These are phyloP conservation scores for Phlebiopsis flavidoalba DNA, from an alignment of 768 basidiomycete genomes.

Conservation along the genomic window DNA sequence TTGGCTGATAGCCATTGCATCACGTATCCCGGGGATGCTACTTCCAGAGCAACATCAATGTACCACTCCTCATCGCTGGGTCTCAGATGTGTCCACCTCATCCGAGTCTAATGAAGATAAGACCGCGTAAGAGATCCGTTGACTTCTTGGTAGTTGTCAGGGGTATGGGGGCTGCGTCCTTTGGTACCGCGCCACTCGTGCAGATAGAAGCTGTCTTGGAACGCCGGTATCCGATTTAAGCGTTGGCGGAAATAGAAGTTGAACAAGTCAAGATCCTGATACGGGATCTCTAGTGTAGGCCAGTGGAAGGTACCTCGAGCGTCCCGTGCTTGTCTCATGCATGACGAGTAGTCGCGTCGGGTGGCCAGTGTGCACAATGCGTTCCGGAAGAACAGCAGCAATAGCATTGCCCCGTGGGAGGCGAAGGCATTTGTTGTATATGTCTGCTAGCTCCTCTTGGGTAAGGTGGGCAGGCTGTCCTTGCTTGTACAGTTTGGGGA, in stretches of 20 bases:
- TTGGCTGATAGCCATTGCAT: background rate
- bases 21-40: background rate
- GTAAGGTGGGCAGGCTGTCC: background rate
- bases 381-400: background rate
- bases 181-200: slow-evolving; percentile 1
- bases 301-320: background rate
- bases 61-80: too few species aligned
- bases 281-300: background rate
- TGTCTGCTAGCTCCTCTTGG: background rate
- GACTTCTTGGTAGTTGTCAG: background rate
- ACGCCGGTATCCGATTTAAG: background rate
- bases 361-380: background rate
- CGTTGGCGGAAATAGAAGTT: background rate
- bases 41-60: background rate
- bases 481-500: background rate
- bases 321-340: background rate
- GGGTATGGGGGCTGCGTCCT: background rate
- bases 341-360: too few species aligned
- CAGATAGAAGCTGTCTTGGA: background rate
- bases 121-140: too few species aligned
- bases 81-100: too few species aligned
- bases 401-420: too few species aligned
- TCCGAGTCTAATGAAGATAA: too few species aligned
- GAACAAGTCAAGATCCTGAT: background rate
- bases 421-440: background rate